These are phyloP conservation scores for Astrothelium subdiscretum DNA, from an alignment of 495 filamentous ascomycete species.

Conservation along the genomic window DNA sequence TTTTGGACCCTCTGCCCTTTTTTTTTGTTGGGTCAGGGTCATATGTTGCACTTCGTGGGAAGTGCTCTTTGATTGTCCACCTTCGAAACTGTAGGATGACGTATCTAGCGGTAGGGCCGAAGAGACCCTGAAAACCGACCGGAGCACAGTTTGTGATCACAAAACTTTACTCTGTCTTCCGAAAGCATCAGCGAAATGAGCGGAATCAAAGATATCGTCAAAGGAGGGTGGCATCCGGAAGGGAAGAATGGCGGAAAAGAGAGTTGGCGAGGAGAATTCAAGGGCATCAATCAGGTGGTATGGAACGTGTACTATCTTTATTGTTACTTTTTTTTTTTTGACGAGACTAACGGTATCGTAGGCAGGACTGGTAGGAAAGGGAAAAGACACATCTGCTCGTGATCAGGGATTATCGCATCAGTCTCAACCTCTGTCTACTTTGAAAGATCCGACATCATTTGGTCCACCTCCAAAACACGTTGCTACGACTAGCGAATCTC, in stretches of 20 bases:
- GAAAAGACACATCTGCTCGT: conserved; percentile 32
- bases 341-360: conserved; percentile 16
- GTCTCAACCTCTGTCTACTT: conserved; percentile 58
- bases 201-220: conserved; percentile 17
- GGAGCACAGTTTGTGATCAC: too few relatives aligned
- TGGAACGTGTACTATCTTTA: conserved; percentile 8
- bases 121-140: too few relatives aligned
- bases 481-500: conserved; percentile 17
- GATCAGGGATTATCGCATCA: conserved; percentile 36
- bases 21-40: not conserved
- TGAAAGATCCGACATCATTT: conserved; percentile 77
- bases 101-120: too few relatives aligned
- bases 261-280: conserved; percentile 20
- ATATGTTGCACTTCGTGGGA: not conserved
- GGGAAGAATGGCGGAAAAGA: conserved; percentile 18
- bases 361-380: conserved; percentile 30
- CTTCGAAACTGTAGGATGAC: not conserved
- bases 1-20: not conserved
- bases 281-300: conserved; percentile 22
- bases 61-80: not conserved
- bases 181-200: too few relatives aligned
- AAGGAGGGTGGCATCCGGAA: conserved; percentile 26
- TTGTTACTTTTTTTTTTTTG: too few relatives aligned
- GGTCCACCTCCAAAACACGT: conserved; percentile 71
- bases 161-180: too few relatives aligned